phyloP scores from a whole-genome alignment of 2,329 filamentous ascomycete species.

The Aureobasidium mangrovei region DNA sequence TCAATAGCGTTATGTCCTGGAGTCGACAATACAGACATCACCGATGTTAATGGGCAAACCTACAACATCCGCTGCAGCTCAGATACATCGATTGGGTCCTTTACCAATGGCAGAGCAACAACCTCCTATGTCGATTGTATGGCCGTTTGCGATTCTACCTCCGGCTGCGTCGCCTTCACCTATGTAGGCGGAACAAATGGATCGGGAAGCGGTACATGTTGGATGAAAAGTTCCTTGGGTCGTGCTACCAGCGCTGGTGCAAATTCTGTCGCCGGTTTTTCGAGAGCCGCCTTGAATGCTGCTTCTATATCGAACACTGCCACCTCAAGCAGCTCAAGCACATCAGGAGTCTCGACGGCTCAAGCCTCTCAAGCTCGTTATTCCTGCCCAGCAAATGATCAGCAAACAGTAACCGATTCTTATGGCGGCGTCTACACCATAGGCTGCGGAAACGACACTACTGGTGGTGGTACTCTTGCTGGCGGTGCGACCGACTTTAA shows the following conservation, averaged over 20 bases:
- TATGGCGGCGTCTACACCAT: neutral
- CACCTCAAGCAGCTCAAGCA: neutral
- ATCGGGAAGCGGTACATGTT: constrained; percentile 12
- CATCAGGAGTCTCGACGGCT: neutral
- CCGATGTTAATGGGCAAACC: constrained; percentile 8
- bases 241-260: constrained; percentile 1
- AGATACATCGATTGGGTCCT: constrained; percentile 10
- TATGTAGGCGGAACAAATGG: constrained; percentile 15
- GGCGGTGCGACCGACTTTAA: neutral
- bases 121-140: constrained; percentile 15
- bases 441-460: constrained; percentile 3
- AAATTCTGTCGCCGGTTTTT: constrained; percentile 10
- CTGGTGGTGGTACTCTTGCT: neutral
- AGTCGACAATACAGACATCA: neutral
- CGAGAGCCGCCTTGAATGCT: no score
- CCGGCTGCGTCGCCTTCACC: constrained; percentile 14
- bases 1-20: no score
- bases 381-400: constrained; percentile 4
- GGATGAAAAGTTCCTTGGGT: constrained; percentile 14
- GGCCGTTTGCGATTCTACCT: constrained; percentile 12
- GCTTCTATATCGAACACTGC: no score
- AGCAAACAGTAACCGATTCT: neutral
- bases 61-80: constrained; percentile 12
- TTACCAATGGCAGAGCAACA: constrained; percentile 7
- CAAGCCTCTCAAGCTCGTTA: neutral